A percentile compares a stretch with the other conserved stretches of the same genome.
Evolutionary conservation across 1,284 basidiomycete genomes (phyloP).

Genomic region (Agroathelia rolfsii): DNA sequence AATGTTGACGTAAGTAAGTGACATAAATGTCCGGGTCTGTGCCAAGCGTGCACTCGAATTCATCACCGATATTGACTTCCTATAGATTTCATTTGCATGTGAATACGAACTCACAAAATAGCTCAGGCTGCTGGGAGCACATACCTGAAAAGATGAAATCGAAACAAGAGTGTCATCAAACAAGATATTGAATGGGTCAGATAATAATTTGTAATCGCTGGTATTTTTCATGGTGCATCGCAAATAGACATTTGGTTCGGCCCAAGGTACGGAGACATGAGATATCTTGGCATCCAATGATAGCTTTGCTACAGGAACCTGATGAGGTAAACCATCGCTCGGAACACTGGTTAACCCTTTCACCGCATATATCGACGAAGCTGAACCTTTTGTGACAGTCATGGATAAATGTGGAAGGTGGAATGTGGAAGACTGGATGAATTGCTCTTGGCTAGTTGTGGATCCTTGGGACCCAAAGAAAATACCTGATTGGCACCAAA

Average conservation of each 20-base stretch:
- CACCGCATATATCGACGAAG: slow-evolving; percentile 39
- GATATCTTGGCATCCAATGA: slow-evolving; percentile 35
- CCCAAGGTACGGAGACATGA: slow-evolving; percentile 38
- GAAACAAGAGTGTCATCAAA: slow-evolving; percentile 41
- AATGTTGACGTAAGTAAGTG: slow-evolving; percentile 32
- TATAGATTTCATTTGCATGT: no score
- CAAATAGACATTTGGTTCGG: slow-evolving; percentile 36
- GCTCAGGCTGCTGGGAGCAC: no score
- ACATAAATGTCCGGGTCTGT: slow-evolving; percentile 38
- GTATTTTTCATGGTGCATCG: slow-evolving; percentile 41
- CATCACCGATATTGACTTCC: slow-evolving; percentile 37
- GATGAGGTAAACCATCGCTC: slow-evolving; percentile 38
- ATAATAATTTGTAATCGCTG: slow-evolving; percentile 39
- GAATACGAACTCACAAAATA: no score
- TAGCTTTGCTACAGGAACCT: slow-evolving; percentile 40
- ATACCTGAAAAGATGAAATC: slow-evolving; percentile 33
- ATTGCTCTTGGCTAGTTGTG: no score
- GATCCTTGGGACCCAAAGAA: no score
- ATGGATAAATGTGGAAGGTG: slow-evolving; percentile 7
- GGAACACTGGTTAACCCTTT: slow-evolving; percentile 38
- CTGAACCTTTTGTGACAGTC: slow-evolving; percentile 36
- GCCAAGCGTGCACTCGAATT: slow-evolving; percentile 45
- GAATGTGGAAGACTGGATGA: no score
- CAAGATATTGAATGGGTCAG: slow-evolving; percentile 41
- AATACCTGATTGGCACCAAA: no score